Evolutionary conservation across 2,329 filamentous ascomycete genomes (phyloP), one percentile per base, ranked within the genome.

Genomic region (Claviceps citrina): DNA sequence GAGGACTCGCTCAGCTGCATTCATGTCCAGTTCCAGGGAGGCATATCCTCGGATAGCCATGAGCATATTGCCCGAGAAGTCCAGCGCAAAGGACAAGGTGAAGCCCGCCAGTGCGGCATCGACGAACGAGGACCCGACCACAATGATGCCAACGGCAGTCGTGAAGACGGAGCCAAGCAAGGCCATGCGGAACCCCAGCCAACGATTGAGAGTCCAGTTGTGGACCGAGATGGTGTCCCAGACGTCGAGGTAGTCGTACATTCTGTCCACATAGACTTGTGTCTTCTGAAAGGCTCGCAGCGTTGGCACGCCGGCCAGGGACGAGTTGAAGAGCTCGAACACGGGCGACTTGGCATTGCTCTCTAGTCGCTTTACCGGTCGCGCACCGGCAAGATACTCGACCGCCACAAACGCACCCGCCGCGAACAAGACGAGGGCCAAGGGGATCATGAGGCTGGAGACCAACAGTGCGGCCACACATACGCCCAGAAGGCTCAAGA

Each of bases 241-340:
- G 30, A 70, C 67, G 53, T 89, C 83, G 15, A 89, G 72, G 47
- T 71, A 72, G 36, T 57, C 54, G 53, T 79, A 78, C 78, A 89
- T 86, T 41, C 74, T 69, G 9, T 76, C 66, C 34, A 82, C 64
- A 47, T 85, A 89, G 1, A 68, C 66, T 16, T 74, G 65, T 0
- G 67, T 63, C 61, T 84, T 85, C 46, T 76, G 75, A 48, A 83
- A 89, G 0, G 80, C 79, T 10, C 84, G 74, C 39, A 91, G 84
- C 0, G 83, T 87, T 1, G 74, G 67, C 15, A 91, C 73, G 5
- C 84, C 84, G 0, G 73, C 70, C 8, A 89, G 68, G 0, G 80
- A 74, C 1, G 80, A 76, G 9, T 78, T 78, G 50, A 89, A 87
- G 45, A 84, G 76, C 54, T 89, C 83, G 49, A 85, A 87, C 1